Percentiles rank a stretch among this genome's conserved stretches.
Evolutionary conservation across 805 yeast genomes (phyloP).

Genomic region (Suhomyces pyralidae): DNA sequence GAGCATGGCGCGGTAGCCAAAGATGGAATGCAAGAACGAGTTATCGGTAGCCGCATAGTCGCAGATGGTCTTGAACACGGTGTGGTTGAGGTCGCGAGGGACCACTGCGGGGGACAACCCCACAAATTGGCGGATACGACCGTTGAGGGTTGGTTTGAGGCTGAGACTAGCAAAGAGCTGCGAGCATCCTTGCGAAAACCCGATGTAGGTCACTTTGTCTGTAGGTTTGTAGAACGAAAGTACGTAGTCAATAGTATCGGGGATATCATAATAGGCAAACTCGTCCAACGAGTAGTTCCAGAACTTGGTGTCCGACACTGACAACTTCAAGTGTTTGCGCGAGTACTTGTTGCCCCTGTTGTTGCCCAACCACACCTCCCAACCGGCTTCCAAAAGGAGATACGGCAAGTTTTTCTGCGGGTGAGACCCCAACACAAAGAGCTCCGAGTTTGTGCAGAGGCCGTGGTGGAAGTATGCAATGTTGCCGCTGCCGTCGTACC

Average conservation of each 20-base stretch:
- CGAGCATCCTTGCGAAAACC: conserved; percentile 32
- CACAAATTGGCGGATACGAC: conserved; percentile 20
- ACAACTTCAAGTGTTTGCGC: conserved; percentile 25
- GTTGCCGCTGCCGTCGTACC: conserved; percentile 3
- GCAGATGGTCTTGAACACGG: conserved; percentile 23
- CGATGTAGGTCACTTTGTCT: conserved; percentile 23
- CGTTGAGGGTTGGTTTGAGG: conserved; percentile 21
- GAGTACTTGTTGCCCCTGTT: conserved; percentile 25
- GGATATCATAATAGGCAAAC: conserved; percentile 30
- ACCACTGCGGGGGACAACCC: conserved; percentile 31
- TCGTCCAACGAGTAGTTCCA: conserved; percentile 34
- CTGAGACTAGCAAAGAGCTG: conserved; percentile 32
- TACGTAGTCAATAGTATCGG: conserved; percentile 24
- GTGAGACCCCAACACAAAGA: conserved; percentile 22
- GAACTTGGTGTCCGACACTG: conserved; percentile 21
- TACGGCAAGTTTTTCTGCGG: conserved; percentile 20
- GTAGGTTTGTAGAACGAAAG: conserved; percentile 13
- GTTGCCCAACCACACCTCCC: conserved; percentile 17
- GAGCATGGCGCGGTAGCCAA: conserved; percentile 27
- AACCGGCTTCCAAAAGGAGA: conserved; percentile 12
- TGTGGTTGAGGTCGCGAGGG: conserved; percentile 23
- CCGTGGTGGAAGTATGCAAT: conserved; percentile 35
- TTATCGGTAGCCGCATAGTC: conserved; percentile 24
- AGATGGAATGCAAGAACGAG: conserved; percentile 20
- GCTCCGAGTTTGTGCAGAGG: conserved; percentile 27